Evolutionary conservation across 768 basidiomycete genomes (phyloP).

Genomic region (Gyrodon lividus): DNA sequence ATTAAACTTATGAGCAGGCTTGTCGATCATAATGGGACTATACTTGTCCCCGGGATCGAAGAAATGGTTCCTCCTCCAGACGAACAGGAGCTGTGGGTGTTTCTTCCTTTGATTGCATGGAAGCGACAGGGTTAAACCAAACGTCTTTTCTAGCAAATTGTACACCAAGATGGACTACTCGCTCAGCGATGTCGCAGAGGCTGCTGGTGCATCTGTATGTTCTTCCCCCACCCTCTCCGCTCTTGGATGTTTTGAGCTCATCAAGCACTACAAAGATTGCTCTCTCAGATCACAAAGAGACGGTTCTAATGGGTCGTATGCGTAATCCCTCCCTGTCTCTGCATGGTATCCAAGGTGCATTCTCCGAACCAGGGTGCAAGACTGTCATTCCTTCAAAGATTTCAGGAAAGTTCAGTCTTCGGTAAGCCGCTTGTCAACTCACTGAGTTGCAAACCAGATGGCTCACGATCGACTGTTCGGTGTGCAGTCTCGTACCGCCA

Average conservation of each 20-base stretch:
- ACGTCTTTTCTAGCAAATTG: slow-evolving; percentile 44
- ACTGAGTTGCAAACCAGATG: neutral
- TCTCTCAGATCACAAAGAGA: slow-evolving; percentile 72
- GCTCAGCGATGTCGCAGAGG: slow-evolving; percentile 67
- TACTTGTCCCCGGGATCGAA: slow-evolving; percentile 86
- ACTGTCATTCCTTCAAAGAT: slow-evolving; percentile 94
- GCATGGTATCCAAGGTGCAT: slow-evolving; percentile 96
- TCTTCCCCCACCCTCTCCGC: neutral
- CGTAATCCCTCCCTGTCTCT: slow-evolving; percentile 83
- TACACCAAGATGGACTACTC: slow-evolving; percentile 77
- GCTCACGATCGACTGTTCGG: neutral
- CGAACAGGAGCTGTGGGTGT: slow-evolving; percentile 63
- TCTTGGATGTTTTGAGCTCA: neutral
- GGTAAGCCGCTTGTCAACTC: slow-evolving; percentile 42
- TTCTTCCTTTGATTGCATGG: neutral
- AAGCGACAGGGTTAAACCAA: neutral
- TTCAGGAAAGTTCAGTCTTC: slow-evolving; percentile 91
- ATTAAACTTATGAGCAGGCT: slow-evolving; percentile 81
- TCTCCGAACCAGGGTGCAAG: slow-evolving; percentile 78
- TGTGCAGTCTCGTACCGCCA: slow-evolving; percentile 71
- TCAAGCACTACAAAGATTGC: slow-evolving; percentile 43
- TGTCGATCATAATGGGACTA: slow-evolving; percentile 74
- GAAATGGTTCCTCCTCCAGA: slow-evolving; percentile 77
- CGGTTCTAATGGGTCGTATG: slow-evolving; percentile 92
- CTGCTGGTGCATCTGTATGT: slow-evolving; percentile 61